A percentile compares a stretch with the other conserved stretches of the same genome.
Conservation (phyloP, 2,329 filamentous ascomycete species). For the Didymella exigua region DNA sequence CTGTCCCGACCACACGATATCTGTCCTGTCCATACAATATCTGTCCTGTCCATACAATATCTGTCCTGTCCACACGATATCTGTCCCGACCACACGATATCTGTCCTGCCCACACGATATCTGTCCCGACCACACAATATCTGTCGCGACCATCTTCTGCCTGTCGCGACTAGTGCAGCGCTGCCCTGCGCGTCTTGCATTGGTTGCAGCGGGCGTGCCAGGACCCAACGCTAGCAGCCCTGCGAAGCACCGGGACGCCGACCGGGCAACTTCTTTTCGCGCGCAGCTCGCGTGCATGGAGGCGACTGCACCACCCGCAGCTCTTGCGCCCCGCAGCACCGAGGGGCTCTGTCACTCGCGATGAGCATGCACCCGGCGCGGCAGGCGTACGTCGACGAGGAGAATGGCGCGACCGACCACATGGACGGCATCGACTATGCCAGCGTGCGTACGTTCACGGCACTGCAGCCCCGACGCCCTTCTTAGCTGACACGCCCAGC, state of each 20-base stretch:
- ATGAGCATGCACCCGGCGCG: constrained; percentile 81
- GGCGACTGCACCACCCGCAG: neutral
- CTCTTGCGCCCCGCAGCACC: constrained; percentile 17
- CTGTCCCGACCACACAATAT: no score
- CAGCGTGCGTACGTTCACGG: constrained; percentile 63
- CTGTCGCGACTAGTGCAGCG: constrained; percentile 7
- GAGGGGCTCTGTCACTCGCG: constrained; percentile 23
- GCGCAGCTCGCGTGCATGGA: no score
- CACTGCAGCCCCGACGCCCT: no score
- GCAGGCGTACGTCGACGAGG: constrained; percentile 93
- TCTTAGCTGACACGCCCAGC: constrained; percentile 44
- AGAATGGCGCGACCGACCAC: constrained; percentile 63
- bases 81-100: no score
- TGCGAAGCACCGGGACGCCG: no score
- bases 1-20: neutral
- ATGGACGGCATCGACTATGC: constrained; percentile 65
- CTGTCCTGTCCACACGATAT: no score
- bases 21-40: neutral
- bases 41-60: no score
- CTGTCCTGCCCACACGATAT: neutral
- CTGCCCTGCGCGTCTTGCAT: no score
- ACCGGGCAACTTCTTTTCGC: constrained; percentile 28
- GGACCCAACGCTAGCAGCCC: constrained; percentile 38
- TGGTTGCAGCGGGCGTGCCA: no score
- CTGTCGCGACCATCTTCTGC: neutral